Conservation (phyloP, 1,139 yeast species). For the Entelexis sorbosivorans region DNA sequence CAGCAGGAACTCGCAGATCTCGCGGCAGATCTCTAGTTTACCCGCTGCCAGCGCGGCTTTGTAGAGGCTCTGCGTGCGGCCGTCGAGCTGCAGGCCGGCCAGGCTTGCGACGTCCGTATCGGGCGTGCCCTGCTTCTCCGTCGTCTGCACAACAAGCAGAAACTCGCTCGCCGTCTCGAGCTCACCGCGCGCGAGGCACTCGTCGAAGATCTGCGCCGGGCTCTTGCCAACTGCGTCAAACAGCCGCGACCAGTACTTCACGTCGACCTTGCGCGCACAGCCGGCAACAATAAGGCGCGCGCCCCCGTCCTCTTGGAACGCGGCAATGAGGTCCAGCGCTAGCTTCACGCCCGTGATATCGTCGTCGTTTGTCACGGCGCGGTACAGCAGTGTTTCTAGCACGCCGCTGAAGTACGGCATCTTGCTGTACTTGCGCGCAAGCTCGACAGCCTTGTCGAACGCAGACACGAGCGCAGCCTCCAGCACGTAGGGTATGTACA, state of each 20-base stretch:
- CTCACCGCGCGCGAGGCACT: conserved; percentile 30
- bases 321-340: conserved; percentile 16
- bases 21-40: conserved; percentile 34
- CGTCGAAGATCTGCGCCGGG: conserved; percentile 31
- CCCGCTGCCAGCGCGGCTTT: conserved; percentile 29
- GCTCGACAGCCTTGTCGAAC: conserved; percentile 25
- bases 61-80: conserved; percentile 24
- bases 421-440: conserved; percentile 34
- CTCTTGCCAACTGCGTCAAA: conserved; percentile 37
- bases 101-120: conserved; percentile 19
- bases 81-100: conserved; percentile 15
- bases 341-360: conserved; percentile 7
- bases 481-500: conserved; percentile 31
- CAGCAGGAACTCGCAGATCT: conserved; percentile 33
- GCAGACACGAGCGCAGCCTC: conserved; percentile 28
- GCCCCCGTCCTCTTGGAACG: conserved; percentile 25
- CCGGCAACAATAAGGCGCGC: conserved; percentile 40
- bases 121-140: conserved; percentile 20
- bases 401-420: conserved; percentile 41
- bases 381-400: conserved; percentile 38
- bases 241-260: conserved; percentile 47
- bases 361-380: conserved; percentile 24
- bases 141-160: conserved; percentile 32
- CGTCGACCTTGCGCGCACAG: conserved; percentile 56
- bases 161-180: conserved; percentile 37